Evolutionary conservation across 2,329 filamentous ascomycete species (phyloP), one percentile per base, ranked within the genome.

Genomic region (Ceratocystis diversiconidia): DNA sequence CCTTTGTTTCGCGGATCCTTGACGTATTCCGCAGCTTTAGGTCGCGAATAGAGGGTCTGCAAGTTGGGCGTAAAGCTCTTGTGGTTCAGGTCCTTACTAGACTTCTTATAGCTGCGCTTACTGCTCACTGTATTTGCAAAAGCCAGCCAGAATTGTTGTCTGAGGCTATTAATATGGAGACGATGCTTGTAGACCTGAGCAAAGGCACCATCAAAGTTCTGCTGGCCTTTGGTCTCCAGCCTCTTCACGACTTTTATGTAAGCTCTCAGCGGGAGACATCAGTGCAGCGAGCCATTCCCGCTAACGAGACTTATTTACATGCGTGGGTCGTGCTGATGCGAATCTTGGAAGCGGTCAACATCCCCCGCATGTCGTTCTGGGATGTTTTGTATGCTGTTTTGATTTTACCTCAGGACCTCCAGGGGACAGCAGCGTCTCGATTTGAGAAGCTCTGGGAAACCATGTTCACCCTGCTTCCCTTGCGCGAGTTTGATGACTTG

Each of bases 271-370:
- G 73, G 2, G 70, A 75, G 2, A 72, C 75, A 1, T 73, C 74
- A 46, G 76, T 81, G 50, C 80, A 83, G 68, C 76, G 75, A 60
- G 84, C 83, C 0, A 78, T 87, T 43, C 77, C 76, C 32, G 72
- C 75, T 17, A 77, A 82, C 41, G 72, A 76, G n/a, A 72, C 74
- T 15, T 68, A 72, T 1, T 70, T 80, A 7, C 78, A 83, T 65
- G 79, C 80, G 8, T 88, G 85, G 85, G 79, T 85, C 1, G 74
- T 82, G 25, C 68, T 83, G 3, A 82, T 86, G 70, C 79, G 80
- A 61, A 73, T 80, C 0, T 71, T 87, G 3, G 78, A 80, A 32
- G 74, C 76, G 43, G 78, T 79, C 12, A 73, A 72, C 6, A 80
- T 85, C 52, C 79, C 79, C 1, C 76, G 79, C 62, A 74, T 76